These are phyloP conservation scores for Ceratopteris richardii DNA, from an alignment of 75 land plant genomes.

Conservation along the genomic window DNA sequence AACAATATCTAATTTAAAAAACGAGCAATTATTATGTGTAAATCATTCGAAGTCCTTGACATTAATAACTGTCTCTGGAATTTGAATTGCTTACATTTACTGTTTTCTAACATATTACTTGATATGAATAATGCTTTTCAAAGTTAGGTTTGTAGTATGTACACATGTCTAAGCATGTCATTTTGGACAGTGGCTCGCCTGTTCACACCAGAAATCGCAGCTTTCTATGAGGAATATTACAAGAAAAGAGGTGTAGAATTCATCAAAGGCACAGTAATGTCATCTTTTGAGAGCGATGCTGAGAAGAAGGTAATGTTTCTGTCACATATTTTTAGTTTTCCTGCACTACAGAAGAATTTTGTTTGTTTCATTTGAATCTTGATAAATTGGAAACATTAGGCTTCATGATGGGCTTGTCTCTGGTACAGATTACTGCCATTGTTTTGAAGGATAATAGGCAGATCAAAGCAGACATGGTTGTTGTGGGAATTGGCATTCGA, in stretches of 20 bases:
- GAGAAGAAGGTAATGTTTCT: conserved; percentile 45
- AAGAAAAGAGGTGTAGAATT: conserved; percentile 66
- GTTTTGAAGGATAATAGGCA: conserved; percentile 58
- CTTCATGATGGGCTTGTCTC: too few species aligned
- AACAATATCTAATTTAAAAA: too few species aligned
- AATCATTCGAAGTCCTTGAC: too few species aligned
- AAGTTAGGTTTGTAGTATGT: too few species aligned
- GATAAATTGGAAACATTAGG: background rate
- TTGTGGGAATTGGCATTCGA: conserved; percentile 86
- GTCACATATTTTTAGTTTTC: background rate
- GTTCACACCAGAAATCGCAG: conserved; percentile 85
- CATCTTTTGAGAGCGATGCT: conserved; percentile 63
- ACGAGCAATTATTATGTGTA: too few species aligned
- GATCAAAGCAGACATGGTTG: conserved; percentile 69
- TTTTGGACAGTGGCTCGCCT: conserved; percentile 59
- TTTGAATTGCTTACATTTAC: too few species aligned
- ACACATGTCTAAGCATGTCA: background rate
- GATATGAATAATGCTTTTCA: too few species aligned
- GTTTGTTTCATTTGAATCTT: background rate
- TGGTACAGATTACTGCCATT: conserved; percentile 57
- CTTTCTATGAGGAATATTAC: conserved; percentile 82
- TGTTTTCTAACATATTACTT: too few species aligned
- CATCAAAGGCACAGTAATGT: conserved; percentile 68
- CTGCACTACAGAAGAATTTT: background rate
- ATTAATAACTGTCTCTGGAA: too few species aligned